These are phyloP conservation scores for Hypholoma fasciculare DNA, from an alignment of 768 basidiomycete species.

Conservation along the genomic window DNA sequence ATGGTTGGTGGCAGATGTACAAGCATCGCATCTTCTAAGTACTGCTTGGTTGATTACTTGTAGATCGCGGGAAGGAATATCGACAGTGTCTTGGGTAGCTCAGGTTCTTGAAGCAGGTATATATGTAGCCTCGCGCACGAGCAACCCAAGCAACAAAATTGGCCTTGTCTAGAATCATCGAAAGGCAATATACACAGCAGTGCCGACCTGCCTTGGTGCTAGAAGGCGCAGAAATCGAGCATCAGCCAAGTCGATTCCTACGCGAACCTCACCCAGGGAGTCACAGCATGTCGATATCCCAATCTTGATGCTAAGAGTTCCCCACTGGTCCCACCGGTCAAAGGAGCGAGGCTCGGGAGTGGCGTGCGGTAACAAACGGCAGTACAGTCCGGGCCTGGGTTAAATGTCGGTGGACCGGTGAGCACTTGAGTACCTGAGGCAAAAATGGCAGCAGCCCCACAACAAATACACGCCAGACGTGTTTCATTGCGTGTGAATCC, in stretches of 20 bases:
- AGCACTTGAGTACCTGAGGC: background rate
- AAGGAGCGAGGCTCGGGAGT: slow-evolving; percentile 14
- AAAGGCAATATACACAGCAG: background rate
- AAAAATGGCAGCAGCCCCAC: slow-evolving; percentile 5
- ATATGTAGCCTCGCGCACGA: slow-evolving; percentile 24
- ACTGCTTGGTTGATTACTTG: slow-evolving; percentile 24
- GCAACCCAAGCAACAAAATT: background rate
- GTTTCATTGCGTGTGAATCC: background rate
- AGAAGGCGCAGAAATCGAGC: slow-evolving; percentile 20
- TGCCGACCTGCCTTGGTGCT: slow-evolving; percentile 19
- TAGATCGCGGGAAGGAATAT: slow-evolving; percentile 23
- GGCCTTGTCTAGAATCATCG: background rate
- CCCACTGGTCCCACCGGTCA: slow-evolving; percentile 20
- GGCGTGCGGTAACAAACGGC: slow-evolving; percentile 14
- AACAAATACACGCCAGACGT: background rate
- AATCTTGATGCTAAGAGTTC: slow-evolving; percentile 15
- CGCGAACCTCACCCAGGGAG: slow-evolving; percentile 23
- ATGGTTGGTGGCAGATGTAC: slow-evolving; percentile 21
- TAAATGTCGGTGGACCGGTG: slow-evolving; percentile 4
- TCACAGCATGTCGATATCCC: slow-evolving; percentile 21
- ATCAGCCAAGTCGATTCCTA: slow-evolving; percentile 23
- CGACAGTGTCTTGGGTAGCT: slow-evolving; percentile 16
- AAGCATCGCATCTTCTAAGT: slow-evolving; percentile 7
- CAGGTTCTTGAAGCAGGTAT: slow-evolving; percentile 18
- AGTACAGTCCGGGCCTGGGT: slow-evolving; percentile 1